Evolutionary conservation across 192 early-diverging fungal species (phyloP).

Genomic region (Coemansia sp.): DNA sequence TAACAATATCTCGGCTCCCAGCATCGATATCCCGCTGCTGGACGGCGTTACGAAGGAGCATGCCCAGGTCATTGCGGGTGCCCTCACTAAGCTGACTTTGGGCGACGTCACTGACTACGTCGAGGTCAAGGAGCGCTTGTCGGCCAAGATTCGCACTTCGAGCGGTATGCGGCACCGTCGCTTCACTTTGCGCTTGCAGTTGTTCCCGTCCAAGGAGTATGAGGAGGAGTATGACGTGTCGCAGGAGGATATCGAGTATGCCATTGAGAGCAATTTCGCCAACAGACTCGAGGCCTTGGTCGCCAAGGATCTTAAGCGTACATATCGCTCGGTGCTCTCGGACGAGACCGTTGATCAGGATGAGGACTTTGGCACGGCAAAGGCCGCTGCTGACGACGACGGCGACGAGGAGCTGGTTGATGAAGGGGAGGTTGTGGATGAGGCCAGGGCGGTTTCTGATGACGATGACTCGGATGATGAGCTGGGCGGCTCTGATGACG

Average conservation of each 20-base stretch:
- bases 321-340: conserved; percentile 38
- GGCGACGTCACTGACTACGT: conserved; percentile 85
- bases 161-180: conserved; percentile 64
- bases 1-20: conserved; percentile 82
- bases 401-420: conserved; percentile 24
- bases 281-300: conserved; percentile 72
- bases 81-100: conserved; percentile 74
- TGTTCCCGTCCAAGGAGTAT: conserved; percentile 83
- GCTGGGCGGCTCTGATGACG: conserved; percentile 54
- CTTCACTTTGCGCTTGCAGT: conserved; percentile 75
- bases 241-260: conserved; percentile 63
- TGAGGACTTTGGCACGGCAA: conserved; percentile 10
- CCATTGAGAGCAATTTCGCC: conserved; percentile 76
- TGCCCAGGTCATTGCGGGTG: conserved; percentile 62
- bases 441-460: conserved; percentile 4
- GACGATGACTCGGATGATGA: conserved; percentile 43
- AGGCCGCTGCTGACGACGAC: conserved; percentile 15
- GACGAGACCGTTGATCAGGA: conserved; percentile 31
- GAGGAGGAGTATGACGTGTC: conserved; percentile 71
- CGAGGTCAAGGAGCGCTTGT: conserved; percentile 74
- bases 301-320: conserved; percentile 73
- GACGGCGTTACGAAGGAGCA: conserved; percentile 64
- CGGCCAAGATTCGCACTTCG: conserved; percentile 40
- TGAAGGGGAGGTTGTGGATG: conserved; percentile 22
- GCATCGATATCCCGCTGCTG: conserved; percentile 85